These are phyloP conservation scores for Wickerhamiella parazyma DNA, from an alignment of 805 yeast species.

Conservation along the genomic window DNA sequence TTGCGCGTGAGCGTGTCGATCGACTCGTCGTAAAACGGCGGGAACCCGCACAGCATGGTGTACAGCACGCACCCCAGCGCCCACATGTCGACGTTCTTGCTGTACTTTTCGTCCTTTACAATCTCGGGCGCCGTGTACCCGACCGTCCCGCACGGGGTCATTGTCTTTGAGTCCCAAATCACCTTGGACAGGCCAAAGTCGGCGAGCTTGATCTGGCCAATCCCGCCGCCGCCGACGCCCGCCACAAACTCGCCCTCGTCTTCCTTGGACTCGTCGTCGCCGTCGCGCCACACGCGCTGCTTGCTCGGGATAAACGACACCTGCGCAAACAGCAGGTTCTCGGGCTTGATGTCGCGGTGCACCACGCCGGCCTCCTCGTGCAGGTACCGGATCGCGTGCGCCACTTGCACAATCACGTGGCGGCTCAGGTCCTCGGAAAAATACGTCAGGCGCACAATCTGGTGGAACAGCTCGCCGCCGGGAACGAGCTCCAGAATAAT, in stretches of 20 bases:
- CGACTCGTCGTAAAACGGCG: slow-evolving; percentile 86
- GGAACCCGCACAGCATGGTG: slow-evolving; percentile 90
- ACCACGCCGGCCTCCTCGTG: slow-evolving; percentile 62
- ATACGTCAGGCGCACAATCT: slow-evolving; percentile 64
- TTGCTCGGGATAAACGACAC: slow-evolving; percentile 32
- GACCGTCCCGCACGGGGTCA: slow-evolving; percentile 97
- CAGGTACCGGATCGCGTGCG: slow-evolving; percentile 52
- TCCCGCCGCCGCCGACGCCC: slow-evolving; percentile 83
- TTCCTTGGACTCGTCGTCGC: slow-evolving; percentile 36
- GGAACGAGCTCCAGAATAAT: slow-evolving; percentile 52
- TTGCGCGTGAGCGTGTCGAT: slow-evolving; percentile 62
- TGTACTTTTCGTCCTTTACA: slow-evolving; percentile 82
- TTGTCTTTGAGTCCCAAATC: slow-evolving; percentile 73
- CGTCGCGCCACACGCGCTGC: slow-evolving; percentile 24
- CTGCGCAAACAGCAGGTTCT: slow-evolving; percentile 53
- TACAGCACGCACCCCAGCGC: slow-evolving; percentile 93
- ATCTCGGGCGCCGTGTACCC: slow-evolving; percentile 98
- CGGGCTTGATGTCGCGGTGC: slow-evolving; percentile 76
- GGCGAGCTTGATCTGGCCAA: slow-evolving; percentile 80
- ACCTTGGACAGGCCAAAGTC: slow-evolving; percentile 93
- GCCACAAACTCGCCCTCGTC: slow-evolving; percentile 82
- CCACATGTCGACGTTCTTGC: slow-evolving; percentile 97
- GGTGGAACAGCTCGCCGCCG: slow-evolving; percentile 74
- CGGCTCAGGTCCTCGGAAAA: slow-evolving; percentile 59
- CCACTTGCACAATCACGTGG: slow-evolving; percentile 61